Evolutionary conservation across 441 rosid species (phyloP), one percentile per base, ranked within the genome.

Genomic region (Adansonia gregorii): DNA sequence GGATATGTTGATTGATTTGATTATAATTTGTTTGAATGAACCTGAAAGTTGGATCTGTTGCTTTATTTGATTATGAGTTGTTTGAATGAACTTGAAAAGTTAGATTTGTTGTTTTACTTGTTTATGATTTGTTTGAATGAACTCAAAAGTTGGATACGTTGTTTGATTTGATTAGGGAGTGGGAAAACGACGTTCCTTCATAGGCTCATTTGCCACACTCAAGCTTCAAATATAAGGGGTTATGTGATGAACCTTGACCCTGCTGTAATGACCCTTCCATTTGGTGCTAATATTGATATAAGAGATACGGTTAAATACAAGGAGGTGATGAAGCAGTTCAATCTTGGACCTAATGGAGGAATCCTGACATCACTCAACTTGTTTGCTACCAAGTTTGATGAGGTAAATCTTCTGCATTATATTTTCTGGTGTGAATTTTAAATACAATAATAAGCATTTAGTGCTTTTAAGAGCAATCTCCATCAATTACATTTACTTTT

Each of bases 331-430:
- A 94, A 89, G 82, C 93, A 95, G 86, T 95, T 87, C 73, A 94
- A 94, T 84, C 88, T 95, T 80, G 99, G 99, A 11, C 99, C 99
- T 73, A 95, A 94, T 79, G 99, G 99, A 43, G 99, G 97, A 43
- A 95, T 95, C 27, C 81, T 95, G 78, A 93, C 98, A 0, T 93
- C 99, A 2, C 95, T 93, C 55, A 95, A 95, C 83, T 85, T 95
- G 83, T 95, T 95, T 83, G 94, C 99, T 59, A 95, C 99, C 22
- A 95, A 93, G 86, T 91, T 95, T 72, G 97, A 92, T 76, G 99
- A 95, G 96, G 99, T 92, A 86, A 85, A 54, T 59, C 64, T 72
- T 66, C 54, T 39, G 58, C 17, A 8, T 49, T 63, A 59, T 14
- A 2, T 59, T 74, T 74, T 24, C 10, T 22, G 51, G 31, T 9